phyloP scores from a whole-genome alignment of 768 basidiomycete species.

The Lanmaoa rubissima region DNA sequence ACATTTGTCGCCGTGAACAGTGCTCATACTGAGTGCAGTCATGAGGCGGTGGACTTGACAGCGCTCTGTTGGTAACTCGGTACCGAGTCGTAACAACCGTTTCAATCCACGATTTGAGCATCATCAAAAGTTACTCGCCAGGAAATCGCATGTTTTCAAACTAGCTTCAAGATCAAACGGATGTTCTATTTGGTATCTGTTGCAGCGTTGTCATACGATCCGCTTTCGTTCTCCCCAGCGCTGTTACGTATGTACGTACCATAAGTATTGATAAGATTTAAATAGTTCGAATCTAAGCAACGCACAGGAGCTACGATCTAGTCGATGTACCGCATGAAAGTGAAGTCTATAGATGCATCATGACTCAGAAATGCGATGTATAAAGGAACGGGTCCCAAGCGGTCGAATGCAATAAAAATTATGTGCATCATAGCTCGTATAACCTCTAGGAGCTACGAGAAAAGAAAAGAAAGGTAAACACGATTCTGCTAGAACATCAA shows the following conservation, averaged over 20 bases:
- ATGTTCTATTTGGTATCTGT: neutral
- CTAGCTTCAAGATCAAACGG: neutral
- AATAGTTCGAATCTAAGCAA: neutral
- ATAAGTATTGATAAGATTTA: neutral
- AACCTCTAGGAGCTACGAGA: neutral
- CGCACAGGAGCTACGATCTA: no score
- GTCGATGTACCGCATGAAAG: no score
- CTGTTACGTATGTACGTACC: neutral
- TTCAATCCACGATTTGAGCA: neutral
- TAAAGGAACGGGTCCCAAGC: neutral
- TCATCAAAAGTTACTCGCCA: neutral
- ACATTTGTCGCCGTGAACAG: no score
- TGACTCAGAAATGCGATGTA: neutral
- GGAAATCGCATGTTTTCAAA: neutral
- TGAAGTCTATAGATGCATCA: neutral
- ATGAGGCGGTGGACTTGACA: no score
- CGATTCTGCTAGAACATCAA: slow-evolving; percentile 17
- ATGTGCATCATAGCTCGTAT: neutral
- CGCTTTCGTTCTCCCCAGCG: no score
- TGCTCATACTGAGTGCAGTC: no score
- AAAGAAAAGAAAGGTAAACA: no score
- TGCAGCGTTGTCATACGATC: neutral
- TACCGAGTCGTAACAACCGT: neutral
- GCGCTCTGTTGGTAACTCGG: neutral
- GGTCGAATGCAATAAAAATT: neutral